phyloP scores from a whole-genome alignment of 257 asterid genomes.

The Primulina huaijiensis region DNA sequence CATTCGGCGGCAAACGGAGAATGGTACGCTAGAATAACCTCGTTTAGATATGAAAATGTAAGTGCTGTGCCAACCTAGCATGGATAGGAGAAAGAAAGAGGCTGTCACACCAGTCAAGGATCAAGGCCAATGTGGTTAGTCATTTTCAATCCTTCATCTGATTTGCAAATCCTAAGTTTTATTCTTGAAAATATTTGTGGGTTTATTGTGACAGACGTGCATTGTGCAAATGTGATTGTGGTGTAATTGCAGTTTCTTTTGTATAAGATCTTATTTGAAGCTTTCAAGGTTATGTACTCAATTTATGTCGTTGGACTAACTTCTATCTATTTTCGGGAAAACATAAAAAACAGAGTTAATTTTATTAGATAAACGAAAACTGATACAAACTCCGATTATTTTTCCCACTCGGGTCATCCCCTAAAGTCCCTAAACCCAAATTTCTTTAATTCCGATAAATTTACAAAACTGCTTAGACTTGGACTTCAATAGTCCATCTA shows the following conservation, averaged over 20 bases:
- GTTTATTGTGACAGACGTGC: not conserved
- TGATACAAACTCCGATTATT: slow-evolving; percentile 27
- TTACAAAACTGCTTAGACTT: slow-evolving; percentile 34
- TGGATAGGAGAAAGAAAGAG: no score
- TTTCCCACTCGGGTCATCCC: not conserved
- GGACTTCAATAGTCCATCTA: slow-evolving; percentile 62
- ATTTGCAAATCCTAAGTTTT: not conserved
- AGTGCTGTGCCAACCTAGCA: no score
- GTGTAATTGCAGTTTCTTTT: not conserved
- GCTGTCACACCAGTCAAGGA: slow-evolving; percentile 40
- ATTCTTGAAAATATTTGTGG: not conserved
- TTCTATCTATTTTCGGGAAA: not conserved
- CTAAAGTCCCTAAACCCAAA: not conserved
- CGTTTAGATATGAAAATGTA: no score
- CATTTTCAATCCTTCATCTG: no score
- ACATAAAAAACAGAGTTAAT: not conserved
- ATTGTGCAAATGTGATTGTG: not conserved
- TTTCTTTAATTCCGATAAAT: not conserved
- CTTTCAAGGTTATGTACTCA: not conserved
- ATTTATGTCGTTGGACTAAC: not conserved
- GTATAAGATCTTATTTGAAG: not conserved
- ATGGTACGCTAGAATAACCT: no score
- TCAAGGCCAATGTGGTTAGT: slow-evolving; percentile 87
- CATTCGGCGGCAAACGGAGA: no score
- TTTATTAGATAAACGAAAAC: slow-evolving; percentile 18